Evolutionary conservation across 2,329 filamentous ascomycete genomes (phyloP), one percentile per base, ranked within the genome.

Genomic region (Simplicillium sp.): DNA sequence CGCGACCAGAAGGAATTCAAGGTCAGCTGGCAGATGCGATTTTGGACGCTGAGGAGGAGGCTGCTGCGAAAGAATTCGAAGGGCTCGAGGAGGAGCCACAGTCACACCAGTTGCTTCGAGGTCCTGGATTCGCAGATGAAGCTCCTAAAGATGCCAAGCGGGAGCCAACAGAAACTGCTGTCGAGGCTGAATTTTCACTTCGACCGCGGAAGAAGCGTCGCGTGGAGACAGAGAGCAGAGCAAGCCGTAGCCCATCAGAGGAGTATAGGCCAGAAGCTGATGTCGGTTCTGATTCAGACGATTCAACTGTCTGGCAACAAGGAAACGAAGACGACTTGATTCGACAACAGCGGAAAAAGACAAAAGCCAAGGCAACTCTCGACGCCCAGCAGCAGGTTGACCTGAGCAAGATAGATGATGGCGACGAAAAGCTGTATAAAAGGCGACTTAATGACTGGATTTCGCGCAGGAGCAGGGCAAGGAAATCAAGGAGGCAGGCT

Each of bases 381-480:
- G 46, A 50, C 2, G 62, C 62, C 11, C 60, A 64, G 17, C 62
- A 58, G 6, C 61, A 64, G 39, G 53, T 76, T 11, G 69, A 77
- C 48, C 52, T 79, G 15, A 71, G 66, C 48, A 63, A 70, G 41
- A 70, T 96, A 15, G 92, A 98, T 53, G 92, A 98, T 58, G 94
- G 92, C 1, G 84, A 94, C 44, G 89, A 96, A 57, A 65, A 71
- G 1, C 71, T 88, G 15, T 98, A 94, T 56, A 83, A 87, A 52
- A 67, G 68, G 35, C 77, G 92, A 34, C 59, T 98, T 4, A 71
- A 77, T 16, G 76, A 77, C 41, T 98, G 92, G 92, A 73, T 84
- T 2, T 65, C 71, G 36, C 56, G 71, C 47, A 57, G 67, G 41
- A 66, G 64, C 40, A 57, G 59, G 11, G 61, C 62, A n/a, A 55